Evolutionary conservation across 306 rosid genomes (phyloP).

Genomic region (Prunus campanulata): DNA sequence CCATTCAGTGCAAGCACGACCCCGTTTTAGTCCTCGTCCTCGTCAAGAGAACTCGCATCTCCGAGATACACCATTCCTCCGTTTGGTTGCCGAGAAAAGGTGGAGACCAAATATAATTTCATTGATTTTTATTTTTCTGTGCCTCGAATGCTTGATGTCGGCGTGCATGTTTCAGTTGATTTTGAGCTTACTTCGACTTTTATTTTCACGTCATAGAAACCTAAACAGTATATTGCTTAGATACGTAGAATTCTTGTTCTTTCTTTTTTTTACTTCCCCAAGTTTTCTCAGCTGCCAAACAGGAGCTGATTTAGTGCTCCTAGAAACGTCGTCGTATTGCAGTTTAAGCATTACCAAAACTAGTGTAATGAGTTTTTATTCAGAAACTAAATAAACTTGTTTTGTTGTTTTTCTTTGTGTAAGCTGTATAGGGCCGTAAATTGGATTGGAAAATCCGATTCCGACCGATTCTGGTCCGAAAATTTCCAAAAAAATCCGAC

Average conservation of each 20-base stretch:
- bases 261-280: not conserved
- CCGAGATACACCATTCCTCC: not conserved
- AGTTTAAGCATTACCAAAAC: not conserved
- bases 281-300: not conserved
- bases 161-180: too few species aligned
- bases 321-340: not conserved
- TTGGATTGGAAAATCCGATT: too few species aligned
- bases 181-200: too few species aligned
- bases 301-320: not conserved
- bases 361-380: too few species aligned
- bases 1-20: too few species aligned
- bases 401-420: not conserved
- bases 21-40: too few species aligned
- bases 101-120: not conserved
- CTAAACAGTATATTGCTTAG: too few species aligned
- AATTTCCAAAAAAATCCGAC: too few species aligned
- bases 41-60: too few species aligned
- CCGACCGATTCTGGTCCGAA: too few species aligned
- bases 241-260: not conserved
- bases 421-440: not conserved
- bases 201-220: too few species aligned
- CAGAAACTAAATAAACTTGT: not conserved
- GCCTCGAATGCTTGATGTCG: too few species aligned
- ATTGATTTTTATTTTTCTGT: not conserved
- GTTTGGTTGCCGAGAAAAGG: not conserved